Evolutionary conservation across 306 rosid genomes (phyloP).

Genomic region (Citrullus amarus): DNA sequence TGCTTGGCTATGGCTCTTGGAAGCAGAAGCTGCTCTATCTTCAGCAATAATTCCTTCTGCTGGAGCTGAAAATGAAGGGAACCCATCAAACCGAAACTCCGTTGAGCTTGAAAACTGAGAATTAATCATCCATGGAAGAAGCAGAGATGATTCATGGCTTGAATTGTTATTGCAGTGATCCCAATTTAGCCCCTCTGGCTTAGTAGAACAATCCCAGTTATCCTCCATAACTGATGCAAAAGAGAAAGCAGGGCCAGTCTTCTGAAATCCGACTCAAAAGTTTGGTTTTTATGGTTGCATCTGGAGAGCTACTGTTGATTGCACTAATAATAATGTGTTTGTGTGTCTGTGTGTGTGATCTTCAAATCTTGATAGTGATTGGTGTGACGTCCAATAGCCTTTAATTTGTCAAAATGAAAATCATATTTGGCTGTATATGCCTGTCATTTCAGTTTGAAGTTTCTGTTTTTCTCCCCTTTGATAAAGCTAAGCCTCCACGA

Average conservation of each 20-base stretch:
- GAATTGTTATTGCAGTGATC: constrained; percentile 20
- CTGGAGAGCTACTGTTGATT: constrained; percentile 33
- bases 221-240: neutral
- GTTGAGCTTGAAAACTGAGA: constrained; percentile 32
- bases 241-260: neutral
- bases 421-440: constrained; percentile 38
- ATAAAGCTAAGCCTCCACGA: constrained; percentile 16
- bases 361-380: constrained; percentile 45
- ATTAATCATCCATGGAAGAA: constrained; percentile 24
- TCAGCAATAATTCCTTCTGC: constrained; percentile 20
- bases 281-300: constrained; percentile 32
- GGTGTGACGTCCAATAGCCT: constrained; percentile 35
- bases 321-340: constrained; percentile 23
- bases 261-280: constrained; percentile 14
- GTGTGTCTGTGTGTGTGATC: constrained; percentile 28
- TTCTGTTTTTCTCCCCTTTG: constrained; percentile 9
- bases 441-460: constrained; percentile 37
- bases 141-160: constrained; percentile 25
- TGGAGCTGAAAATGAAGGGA: constrained; percentile 35
- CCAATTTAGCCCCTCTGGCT: constrained; percentile 1
- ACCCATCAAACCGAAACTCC: constrained; percentile 31
- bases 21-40: constrained; percentile 53
- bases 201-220: constrained; percentile 3
- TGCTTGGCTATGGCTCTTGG: constrained; percentile 90
- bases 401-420: constrained; percentile 48